Conservation (phyloP, 2,329 filamentous ascomycete genomes). For the Paraconiothyrium sp. region DNA sequence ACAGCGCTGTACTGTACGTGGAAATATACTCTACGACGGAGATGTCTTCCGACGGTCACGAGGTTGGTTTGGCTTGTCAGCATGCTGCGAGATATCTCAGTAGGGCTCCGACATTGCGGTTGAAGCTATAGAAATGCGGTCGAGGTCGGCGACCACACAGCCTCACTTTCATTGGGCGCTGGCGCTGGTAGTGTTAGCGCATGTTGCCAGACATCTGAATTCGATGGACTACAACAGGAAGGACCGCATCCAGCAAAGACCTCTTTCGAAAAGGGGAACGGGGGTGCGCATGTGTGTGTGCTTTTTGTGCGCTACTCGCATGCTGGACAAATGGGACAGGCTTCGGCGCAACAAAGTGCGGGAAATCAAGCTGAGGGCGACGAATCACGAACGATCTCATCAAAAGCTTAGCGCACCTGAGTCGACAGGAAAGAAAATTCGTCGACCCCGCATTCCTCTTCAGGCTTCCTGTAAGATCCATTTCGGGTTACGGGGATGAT, state of each 20-base stretch:
- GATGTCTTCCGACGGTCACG: conserved; percentile 11
- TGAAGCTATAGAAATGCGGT: conserved; percentile 24
- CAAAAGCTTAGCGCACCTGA: conserved; percentile 4
- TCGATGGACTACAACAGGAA: conserved; percentile 7
- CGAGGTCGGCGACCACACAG: conserved; percentile 38
- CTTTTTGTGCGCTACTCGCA: background rate
- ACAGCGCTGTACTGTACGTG: background rate
- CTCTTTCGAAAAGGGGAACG: conserved; percentile 9
- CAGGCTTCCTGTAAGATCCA: conserved; percentile 12
- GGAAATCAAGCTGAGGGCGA: background rate
- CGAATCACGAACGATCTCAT: conserved; percentile 3
- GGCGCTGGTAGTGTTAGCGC: conserved; percentile 22
- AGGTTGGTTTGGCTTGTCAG: background rate
- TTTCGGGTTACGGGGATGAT: conserved; percentile 13
- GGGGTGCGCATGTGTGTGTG: conserved; percentile 5
- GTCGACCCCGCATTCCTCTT: conserved; percentile 1
- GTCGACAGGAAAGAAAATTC: conserved; percentile 1
- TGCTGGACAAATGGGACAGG: background rate
- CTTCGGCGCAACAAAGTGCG: background rate
- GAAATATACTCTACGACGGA: conserved; percentile 4
- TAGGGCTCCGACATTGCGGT: conserved; percentile 13
- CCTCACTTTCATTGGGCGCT: conserved; percentile 37
- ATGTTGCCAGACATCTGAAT: conserved; percentile 1
- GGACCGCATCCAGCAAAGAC: conserved; percentile 9
- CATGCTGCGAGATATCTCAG: background rate